A percentile compares a stretch with the other conserved stretches of the same genome.
phyloP scores from a whole-genome alignment of 2,329 filamentous ascomycete species.

The Pleomassaria siparia region DNA sequence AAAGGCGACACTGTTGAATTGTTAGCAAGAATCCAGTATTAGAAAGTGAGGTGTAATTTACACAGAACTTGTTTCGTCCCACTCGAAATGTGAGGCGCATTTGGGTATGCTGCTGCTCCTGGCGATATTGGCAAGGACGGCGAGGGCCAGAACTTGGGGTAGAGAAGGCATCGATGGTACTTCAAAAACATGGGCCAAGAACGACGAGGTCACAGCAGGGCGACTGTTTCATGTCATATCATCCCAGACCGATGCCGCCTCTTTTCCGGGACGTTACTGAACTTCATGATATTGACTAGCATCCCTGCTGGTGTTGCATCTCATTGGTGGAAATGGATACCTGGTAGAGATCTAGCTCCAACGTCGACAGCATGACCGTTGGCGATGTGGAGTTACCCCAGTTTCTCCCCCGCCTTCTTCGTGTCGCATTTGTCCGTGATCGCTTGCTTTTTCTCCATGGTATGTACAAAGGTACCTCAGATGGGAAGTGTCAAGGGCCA shows the following conservation, averaged over 20 bases:
- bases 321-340: neutral
- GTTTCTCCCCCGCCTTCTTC: neutral
- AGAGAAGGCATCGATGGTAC: neutral
- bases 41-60: neutral
- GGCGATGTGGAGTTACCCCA: neutral
- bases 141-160: neutral
- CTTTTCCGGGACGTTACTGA: neutral
- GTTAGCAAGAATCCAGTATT: neutral
- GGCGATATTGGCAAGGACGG: neutral
- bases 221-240: neutral
- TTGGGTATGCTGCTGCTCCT: neutral
- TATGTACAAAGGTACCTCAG: too few species aligned
- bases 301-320: neutral
- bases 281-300: neutral
- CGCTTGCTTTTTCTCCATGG: too few species aligned
- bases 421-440: neutral
- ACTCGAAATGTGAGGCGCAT: neutral
- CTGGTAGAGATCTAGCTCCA: neutral
- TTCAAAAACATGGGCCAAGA: neutral
- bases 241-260: neutral
- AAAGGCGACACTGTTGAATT: constrained; percentile 42
- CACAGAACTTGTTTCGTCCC: constrained; percentile 1
- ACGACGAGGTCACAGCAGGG: neutral
- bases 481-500: too few species aligned
- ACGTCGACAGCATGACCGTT: neutral